phyloP scores from a whole-genome alignment of 177 flowering plant species.

The Vitis hybrid region DNA sequence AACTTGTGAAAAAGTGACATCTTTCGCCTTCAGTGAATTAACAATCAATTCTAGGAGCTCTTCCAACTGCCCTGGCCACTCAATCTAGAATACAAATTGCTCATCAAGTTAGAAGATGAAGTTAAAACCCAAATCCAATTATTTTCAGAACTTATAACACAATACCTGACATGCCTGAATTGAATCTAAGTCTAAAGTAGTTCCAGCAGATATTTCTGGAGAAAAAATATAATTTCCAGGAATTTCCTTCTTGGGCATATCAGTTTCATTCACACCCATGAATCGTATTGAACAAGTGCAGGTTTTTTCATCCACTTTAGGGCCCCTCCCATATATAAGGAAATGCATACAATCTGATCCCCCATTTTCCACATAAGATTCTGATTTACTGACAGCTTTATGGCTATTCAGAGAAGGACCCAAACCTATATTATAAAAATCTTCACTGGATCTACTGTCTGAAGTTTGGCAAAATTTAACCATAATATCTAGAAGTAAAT shows the following conservation, averaged over 20 bases:
- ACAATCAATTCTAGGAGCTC: constrained; percentile 96
- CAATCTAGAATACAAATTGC: constrained; percentile 42
- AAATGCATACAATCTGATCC: constrained; percentile 42
- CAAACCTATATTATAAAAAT: constrained; percentile 45
- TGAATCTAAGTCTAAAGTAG: constrained; percentile 48
- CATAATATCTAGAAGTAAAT: constrained; percentile 94
- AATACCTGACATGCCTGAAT: constrained; percentile 58
- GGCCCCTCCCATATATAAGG: constrained; percentile 63
- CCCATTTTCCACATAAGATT: constrained; percentile 59
- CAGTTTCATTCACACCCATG: constrained; percentile 44
- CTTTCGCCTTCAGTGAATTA: constrained; percentile 86
- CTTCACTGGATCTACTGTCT: constrained; percentile 60
- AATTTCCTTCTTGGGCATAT: constrained; percentile 30
- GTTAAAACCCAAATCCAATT: too few species aligned
- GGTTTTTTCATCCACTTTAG: constrained; percentile 40
- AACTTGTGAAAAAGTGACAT: constrained; percentile 91
- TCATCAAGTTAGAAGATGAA: too few species aligned
- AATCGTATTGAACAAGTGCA: constrained; percentile 78
- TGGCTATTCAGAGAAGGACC: constrained; percentile 49
- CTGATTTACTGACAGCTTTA: constrained; percentile 50
- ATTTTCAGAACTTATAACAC: too few species aligned
- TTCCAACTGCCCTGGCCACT: constrained; percentile 98
- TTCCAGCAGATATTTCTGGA: constrained; percentile 72
- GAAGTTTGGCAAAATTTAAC: constrained; percentile 98
- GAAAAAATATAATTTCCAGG: constrained; percentile 57